Conservation (phyloP, 2,329 filamentous ascomycete species). For the Laburnicola sp. region DNA sequence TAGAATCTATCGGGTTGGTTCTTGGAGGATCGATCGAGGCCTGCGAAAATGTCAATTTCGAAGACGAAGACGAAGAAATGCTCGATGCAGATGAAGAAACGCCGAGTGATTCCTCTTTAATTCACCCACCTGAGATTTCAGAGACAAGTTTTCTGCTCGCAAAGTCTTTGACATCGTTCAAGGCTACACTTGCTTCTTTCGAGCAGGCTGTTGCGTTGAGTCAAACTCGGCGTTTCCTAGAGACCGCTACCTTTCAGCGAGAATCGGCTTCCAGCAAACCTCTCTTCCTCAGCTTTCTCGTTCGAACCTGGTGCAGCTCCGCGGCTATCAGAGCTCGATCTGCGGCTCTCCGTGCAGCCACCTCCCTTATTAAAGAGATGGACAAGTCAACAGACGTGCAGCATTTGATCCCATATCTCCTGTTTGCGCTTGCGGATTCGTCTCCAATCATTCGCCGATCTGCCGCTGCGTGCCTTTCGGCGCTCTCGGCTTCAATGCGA, state of each 20-base stretch:
- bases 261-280: conserved; percentile 61
- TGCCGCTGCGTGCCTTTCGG: conserved; percentile 65
- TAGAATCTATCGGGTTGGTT: conserved; percentile 61
- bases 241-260: conserved; percentile 58
- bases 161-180: conserved; percentile 27
- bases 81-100: conserved; percentile 54
- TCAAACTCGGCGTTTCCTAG: conserved; percentile 51
- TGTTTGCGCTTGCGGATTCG: conserved; percentile 73
- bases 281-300: conserved; percentile 75
- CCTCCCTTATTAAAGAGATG: conserved; percentile 24
- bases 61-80: conserved; percentile 56
- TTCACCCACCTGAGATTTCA: conserved; percentile 30
- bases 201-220: conserved; percentile 31
- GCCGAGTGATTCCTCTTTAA: conserved; percentile 12
- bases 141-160: conserved; percentile 34
- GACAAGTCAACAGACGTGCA: conserved; percentile 68
- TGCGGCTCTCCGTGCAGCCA: conserved; percentile 66
- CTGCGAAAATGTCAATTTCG: conserved; percentile 13
- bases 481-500: conserved; percentile 23
- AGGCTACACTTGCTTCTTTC: conserved; percentile 34
- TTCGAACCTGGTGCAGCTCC: conserved; percentile 72
- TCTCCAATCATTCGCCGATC: conserved; percentile 76
- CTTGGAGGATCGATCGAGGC: conserved; percentile 21
- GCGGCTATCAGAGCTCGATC: conserved; percentile 70
- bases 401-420: conserved; percentile 76